Base-by-base conservation (phyloP, 805 yeast genomes). In the Hermanozyma aechmeae region DNA sequence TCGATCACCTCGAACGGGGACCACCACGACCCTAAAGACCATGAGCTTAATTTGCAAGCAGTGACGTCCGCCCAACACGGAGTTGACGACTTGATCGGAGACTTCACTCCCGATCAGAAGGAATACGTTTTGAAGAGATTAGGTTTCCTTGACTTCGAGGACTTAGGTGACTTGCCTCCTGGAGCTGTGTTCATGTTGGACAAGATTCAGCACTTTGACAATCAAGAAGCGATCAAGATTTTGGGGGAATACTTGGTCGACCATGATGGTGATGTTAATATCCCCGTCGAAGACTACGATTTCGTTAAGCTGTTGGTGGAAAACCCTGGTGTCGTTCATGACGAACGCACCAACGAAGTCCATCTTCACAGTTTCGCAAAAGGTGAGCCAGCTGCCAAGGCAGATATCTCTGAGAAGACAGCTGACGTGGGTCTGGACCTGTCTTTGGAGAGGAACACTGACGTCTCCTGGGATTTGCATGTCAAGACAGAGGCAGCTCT, bases 401-500 rank as follows among this genome's bases (percentile, higher is more conserved):
- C n/a, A n/a, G n/a, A n/a, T n/a, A n/a, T n/a, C n/a, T n/a, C n/a
- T n/a, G n/a, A n/a, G n/a, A n/a, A n/a, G n/a, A n/a, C n/a, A n/a
- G n/a, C n/a, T n/a, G n/a, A n/a, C n/a, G n/a, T n/a, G n/a, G n/a
- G n/a, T n/a, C n/a, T n/a, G n/a, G n/a, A n/a, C n/a, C n/a, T n/a
- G n/a, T n/a, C n/a, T n/a, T n/a, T n/a, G n/a, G n/a, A n/a, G n/a
- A n/a, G n/a, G n/a, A n/a, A n/a, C n/a, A n/a, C n/a, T n/a, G n/a
- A 50, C 5, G 34, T 41, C 4, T 62, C 58, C 36, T 58, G 65
- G 62, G 39, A 43, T 4, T 39, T 59, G 28, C 63, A 58, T 31
- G 47, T 50, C 7, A 40, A 51, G 29, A 29, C 56, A 12, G 67
- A 61, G 34, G 67, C 68, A 1, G 50, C 56, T 1, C 40, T 61